These are phyloP conservation scores for Westerdykella sp. DNA, from an alignment of 2,329 filamentous ascomycete genomes.

Conservation along the genomic window DNA sequence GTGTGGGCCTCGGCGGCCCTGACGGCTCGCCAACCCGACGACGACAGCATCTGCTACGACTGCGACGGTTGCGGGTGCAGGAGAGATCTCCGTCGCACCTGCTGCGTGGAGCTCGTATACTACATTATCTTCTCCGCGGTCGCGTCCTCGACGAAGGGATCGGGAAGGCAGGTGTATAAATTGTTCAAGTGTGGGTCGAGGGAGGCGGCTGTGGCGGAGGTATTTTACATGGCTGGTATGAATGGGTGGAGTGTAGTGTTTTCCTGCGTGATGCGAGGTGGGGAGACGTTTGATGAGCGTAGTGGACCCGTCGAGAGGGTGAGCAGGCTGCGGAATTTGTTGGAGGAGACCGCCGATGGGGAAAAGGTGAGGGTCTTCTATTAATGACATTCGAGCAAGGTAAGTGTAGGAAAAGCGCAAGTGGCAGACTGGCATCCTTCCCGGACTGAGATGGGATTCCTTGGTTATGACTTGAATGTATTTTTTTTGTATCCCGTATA, in stretches of 20 bases:
- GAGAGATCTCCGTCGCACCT: neutral
- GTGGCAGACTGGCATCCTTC: too few species aligned
- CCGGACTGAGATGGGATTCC: too few species aligned
- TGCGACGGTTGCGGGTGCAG: constrained; percentile 9
- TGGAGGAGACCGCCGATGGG: constrained; percentile 13
- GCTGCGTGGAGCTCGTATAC: constrained; percentile 14
- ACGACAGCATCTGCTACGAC: constrained; percentile 16
- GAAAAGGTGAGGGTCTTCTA: constrained; percentile 24
- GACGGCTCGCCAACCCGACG: constrained; percentile 22
- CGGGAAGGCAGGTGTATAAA: constrained; percentile 24
- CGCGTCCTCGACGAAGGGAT: constrained; percentile 7
- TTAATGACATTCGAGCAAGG: constrained; percentile 6
- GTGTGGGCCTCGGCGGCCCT: constrained; percentile 28
- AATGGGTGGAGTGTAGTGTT: constrained; percentile 30
- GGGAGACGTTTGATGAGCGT: constrained; percentile 18
- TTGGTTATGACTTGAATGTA: too few species aligned
- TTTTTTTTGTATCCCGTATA: too few species aligned
- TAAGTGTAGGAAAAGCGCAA: too few species aligned
- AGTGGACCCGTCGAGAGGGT: constrained; percentile 15
- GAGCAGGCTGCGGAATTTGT: constrained; percentile 21
- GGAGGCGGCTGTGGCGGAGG: constrained; percentile 25
- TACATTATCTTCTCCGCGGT: constrained; percentile 20
- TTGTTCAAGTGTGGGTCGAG: constrained; percentile 28
- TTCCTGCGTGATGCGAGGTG: constrained; percentile 23
- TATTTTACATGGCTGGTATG: constrained; percentile 23